Base-by-base conservation (phyloP, 257 asterid species). In the Solanum etuberosum region DNA sequence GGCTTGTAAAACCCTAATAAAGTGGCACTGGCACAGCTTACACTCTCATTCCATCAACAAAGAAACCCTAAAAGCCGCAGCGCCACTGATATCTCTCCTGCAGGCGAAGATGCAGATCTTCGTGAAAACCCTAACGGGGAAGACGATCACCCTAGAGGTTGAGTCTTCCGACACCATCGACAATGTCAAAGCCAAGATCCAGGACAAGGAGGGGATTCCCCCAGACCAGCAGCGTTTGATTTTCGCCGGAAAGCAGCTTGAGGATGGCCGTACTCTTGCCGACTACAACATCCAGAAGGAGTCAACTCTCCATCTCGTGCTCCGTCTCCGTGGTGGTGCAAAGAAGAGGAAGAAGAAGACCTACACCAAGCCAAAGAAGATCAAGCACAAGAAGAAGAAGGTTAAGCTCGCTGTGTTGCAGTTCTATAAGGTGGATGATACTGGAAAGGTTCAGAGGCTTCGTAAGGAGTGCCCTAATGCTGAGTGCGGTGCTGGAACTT, bases 261-360 rank as follows among this genome's bases (percentile, higher is more conserved):
- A 80, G 6, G 85, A 80, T 9, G 85, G 85, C 4, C 65, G 85
- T 4, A 80, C 85, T 20, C 85, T 80, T 16, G 85, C 85, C 3
- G 85, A 80, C 25, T 80, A 80, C 85, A 80, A 80, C 67, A 80
- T 80, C 29, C 85, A 80, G 92, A 93, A 93, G 90, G 96, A 93
- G 83, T 93, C 96, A 4, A 93, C 96, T 1, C 96, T 93, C 83
- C 95, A 93, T 88, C 91, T 93, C 1, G 95, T 93, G 37, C 94
- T 93, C 86, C 92, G 95, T 18, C 95, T 93, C 38, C 95, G 96
- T 12, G 96, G 96, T 11, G 96, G 96, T 14, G 97, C 97, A 0
- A 94, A 94, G 93, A 94, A 94, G 94, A 81, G 95, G 15, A 93
- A 93, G 96, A 93, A 93, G 95, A 93, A 94, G 94, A 94, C 95